A percentile compares a stretch with the other conserved stretches of the same genome.
Evolutionary conservation across 148 eudicot genomes (phyloP).

Genomic region (Vaccinium darrowii): DNA sequence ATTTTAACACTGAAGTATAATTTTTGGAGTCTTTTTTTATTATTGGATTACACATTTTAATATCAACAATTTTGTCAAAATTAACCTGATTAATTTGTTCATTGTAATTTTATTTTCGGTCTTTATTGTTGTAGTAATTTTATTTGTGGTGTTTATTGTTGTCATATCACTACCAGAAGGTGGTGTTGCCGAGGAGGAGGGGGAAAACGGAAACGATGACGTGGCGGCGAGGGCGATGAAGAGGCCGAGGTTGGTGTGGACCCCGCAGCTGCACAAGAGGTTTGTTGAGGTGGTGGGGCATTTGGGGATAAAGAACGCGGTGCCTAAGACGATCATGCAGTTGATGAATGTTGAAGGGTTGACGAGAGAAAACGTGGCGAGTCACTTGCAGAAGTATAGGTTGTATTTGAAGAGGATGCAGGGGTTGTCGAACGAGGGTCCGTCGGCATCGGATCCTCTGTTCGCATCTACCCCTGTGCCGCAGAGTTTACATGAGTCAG

Average conservation of each 20-base stretch:
- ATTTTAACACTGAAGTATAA: not conserved
- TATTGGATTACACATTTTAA: not conserved
- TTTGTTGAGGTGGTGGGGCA: slow-evolving; percentile 33
- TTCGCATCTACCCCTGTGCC: slow-evolving; percentile 39
- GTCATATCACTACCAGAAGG: not conserved
- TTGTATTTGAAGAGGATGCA: slow-evolving; percentile 36
- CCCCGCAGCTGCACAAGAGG: slow-evolving; percentile 33
- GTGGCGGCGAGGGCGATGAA: slow-evolving; percentile 21
- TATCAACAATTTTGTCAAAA: not conserved
- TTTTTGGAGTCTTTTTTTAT: too few relatives aligned
- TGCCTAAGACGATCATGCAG: slow-evolving; percentile 36
- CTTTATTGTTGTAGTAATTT: not conserved
- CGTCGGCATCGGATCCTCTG: slow-evolving; percentile 30
- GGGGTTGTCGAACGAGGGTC: slow-evolving; percentile 27
- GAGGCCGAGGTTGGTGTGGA: slow-evolving; percentile 33
- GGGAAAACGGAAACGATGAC: slow-evolving; percentile 11
- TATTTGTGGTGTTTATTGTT: not conserved
- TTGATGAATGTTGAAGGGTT: slow-evolving; percentile 34
- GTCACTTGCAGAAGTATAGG: slow-evolving; percentile 33
- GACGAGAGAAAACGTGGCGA: slow-evolving; percentile 31
- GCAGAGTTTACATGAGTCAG: slow-evolving; percentile 31
- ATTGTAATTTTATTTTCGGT: not conserved
- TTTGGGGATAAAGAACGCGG: slow-evolving; percentile 28
- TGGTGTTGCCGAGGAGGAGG: slow-evolving; percentile 19
- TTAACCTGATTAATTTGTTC: not conserved